A percentile compares a stretch with the other conserved stretches of the same genome.
Conservation (phyloP, 2,329 filamentous ascomycete species). For the Fonsecaea multimorphosa region DNA sequence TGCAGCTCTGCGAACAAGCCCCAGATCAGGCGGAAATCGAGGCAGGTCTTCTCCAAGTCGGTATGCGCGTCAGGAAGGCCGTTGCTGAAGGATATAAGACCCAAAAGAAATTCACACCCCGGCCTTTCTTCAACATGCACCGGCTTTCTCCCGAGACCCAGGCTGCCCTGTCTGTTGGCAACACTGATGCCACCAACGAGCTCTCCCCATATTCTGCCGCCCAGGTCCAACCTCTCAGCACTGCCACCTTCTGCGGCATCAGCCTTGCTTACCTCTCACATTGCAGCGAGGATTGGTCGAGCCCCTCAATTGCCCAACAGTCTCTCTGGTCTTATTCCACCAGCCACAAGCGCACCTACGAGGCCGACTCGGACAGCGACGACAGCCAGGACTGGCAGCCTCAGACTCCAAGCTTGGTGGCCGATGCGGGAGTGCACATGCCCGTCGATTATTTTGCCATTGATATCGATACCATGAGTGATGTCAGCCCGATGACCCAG, state of each 20-base stretch:
- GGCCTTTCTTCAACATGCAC: constrained; percentile 37
- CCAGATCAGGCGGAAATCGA: constrained; percentile 61
- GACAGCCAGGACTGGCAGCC: constrained; percentile 42
- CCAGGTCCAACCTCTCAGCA: constrained; percentile 62
- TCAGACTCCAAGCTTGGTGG: constrained; percentile 34
- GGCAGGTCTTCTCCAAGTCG: constrained; percentile 84
- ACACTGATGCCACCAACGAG: constrained; percentile 19
- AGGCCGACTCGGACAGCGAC: constrained; percentile 46
- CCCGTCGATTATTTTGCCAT: constrained; percentile 40
- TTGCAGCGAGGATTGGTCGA: constrained; percentile 45
- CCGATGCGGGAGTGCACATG: constrained; percentile 34
- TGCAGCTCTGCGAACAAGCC: constrained; percentile 47
- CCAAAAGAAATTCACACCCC: constrained; percentile 40
- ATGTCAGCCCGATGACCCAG: constrained; percentile 34
- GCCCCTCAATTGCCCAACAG: constrained; percentile 48
- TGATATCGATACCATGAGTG: constrained; percentile 36
- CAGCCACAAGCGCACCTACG: constrained; percentile 53
- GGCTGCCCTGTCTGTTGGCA: constrained; percentile 31
- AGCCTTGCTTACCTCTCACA: constrained; percentile 43
- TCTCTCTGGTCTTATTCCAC: constrained; percentile 47
- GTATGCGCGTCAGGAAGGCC: constrained; percentile 92
- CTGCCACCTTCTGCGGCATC: constrained; percentile 39
- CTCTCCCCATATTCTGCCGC: constrained; percentile 45
- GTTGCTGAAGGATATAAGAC: constrained; percentile 90
- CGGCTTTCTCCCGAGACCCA: constrained; percentile 39